Conservation (phyloP, 495 filamentous ascomycete species). For the Aspergillus sclerotiicarbonarius region DNA sequence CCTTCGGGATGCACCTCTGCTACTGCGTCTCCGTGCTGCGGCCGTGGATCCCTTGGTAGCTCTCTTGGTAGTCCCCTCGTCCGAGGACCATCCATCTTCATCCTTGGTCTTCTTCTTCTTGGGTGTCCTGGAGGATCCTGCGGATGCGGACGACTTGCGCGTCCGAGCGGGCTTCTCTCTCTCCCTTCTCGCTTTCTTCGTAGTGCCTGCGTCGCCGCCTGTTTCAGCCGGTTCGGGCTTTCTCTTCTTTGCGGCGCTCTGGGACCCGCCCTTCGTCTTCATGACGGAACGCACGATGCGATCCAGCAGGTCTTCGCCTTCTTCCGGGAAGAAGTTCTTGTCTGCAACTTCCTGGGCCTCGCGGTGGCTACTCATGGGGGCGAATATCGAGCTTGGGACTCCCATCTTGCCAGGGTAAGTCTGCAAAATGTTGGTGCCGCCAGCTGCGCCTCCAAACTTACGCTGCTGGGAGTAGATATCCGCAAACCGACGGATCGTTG, state of each 20-base stretch:
- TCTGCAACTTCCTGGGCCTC: conserved; percentile 80
- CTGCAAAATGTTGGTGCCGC: conserved; percentile 72
- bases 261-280: conserved; percentile 36
- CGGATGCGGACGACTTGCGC: conserved; percentile 43
- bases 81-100: conserved; percentile 46
- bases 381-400: conserved; percentile 75
- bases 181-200: conserved; percentile 46
- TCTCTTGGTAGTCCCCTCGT: conserved; percentile 27
- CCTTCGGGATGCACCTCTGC: conserved; percentile 29
- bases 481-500: conserved; percentile 78
- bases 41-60: conserved; percentile 20
- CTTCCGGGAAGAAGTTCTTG: conserved; percentile 77
- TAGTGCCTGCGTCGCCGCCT: conserved; percentile 29
- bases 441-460: conserved; percentile 55
- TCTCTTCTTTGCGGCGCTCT: conserved; percentile 41
- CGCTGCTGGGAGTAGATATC: conserved; percentile 52
- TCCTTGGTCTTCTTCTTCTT: conserved; percentile 45
- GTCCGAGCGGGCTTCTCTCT: conserved; percentile 32
- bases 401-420: conserved; percentile 79
- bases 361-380: conserved; percentile 67
- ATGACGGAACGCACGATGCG: conserved; percentile 54
- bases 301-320: conserved; percentile 75
- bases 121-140: conserved; percentile 37
- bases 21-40: conserved; percentile 41
- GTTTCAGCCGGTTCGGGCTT: conserved; percentile 42